Percentiles rank a stretch among this genome's conserved stretches.
phyloP scores from a whole-genome alignment of 495 filamentous ascomycete genomes.

The Geoglossum glabrum region DNA sequence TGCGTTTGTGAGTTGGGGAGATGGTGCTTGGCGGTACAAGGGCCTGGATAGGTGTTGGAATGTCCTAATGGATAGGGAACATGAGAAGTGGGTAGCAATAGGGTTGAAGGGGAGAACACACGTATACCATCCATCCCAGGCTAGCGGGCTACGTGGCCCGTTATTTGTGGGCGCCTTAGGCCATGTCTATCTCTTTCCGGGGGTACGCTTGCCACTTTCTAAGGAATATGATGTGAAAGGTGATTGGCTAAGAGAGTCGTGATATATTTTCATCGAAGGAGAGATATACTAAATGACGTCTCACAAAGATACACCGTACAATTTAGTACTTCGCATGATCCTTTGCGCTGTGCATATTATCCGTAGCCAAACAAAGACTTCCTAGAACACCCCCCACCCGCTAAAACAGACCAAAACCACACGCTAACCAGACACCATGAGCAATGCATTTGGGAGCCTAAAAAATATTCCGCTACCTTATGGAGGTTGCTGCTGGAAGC shows the following conservation, averaged over 20 bases:
- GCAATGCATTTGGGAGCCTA: no score
- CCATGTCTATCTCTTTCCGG: no score
- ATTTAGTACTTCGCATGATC: not conserved
- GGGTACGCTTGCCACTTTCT: no score
- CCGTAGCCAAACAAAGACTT: not conserved
- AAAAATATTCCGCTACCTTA: no score
- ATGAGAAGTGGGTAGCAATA: slow-evolving; percentile 48
- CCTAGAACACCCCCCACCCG: not conserved
- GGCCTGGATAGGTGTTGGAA: slow-evolving; percentile 62
- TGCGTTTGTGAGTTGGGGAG: slow-evolving; percentile 68
- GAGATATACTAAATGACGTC: not conserved
- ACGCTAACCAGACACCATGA: no score
- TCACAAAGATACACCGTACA: not conserved
- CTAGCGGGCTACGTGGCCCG: not conserved
- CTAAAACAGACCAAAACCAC: no score
- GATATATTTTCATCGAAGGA: not conserved
- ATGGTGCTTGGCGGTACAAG: slow-evolving; percentile 70
- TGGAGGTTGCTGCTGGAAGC: not conserved
- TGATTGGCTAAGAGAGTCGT: no score
- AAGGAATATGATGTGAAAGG: no score
- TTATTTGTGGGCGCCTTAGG: no score
- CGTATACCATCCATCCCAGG: slow-evolving; percentile 25
- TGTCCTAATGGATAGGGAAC: slow-evolving; percentile 59
- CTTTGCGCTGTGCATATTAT: not conserved
- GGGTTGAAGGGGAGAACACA: slow-evolving; percentile 46